Evolutionary conservation across 108 stramenopile species (phyloP).

Genomic region (Aurantiochytrium sp.): DNA sequence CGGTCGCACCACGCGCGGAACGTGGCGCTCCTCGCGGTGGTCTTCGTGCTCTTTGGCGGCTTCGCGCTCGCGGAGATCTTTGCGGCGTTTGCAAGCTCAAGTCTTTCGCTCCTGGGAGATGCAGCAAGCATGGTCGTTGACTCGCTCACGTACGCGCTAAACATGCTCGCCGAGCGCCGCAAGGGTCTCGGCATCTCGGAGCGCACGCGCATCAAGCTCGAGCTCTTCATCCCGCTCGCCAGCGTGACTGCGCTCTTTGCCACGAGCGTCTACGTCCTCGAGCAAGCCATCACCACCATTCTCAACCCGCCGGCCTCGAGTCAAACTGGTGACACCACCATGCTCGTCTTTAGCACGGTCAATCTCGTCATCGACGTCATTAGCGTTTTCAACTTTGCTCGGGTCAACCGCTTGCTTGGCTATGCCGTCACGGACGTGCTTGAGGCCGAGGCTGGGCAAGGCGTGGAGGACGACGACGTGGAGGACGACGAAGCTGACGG

Average conservation of each 20-base stretch:
- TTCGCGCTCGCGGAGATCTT: conserved; percentile 6
- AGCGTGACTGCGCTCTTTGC: not conserved
- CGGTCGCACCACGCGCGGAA: not conserved
- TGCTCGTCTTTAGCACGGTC: not conserved
- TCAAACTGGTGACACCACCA: not conserved
- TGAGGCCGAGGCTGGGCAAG: not conserved
- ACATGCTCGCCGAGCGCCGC: not conserved
- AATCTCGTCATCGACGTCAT: not conserved
- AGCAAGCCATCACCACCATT: not conserved
- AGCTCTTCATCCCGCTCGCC: not conserved
- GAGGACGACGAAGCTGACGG: not conserved
- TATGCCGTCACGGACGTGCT: not conserved
- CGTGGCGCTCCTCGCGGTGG: not conserved
- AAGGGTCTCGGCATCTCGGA: not conserved
- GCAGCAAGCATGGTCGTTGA: conserved; percentile 19
- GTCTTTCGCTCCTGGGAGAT: not conserved
- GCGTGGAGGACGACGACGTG: not conserved
- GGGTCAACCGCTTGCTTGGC: conserved; percentile 5
- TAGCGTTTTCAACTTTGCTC: not conserved
- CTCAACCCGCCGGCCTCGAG: not conserved
- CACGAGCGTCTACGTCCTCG: conserved; percentile 3
- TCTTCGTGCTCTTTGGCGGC: conserved; percentile 14
- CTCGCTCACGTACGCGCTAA: not conserved
- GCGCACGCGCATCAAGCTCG: conserved; percentile 6
- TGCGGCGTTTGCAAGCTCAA: not conserved